Evolutionary conservation across 2,329 filamentous ascomycete genomes (phyloP).

Genomic region (Moelleriella libera): DNA sequence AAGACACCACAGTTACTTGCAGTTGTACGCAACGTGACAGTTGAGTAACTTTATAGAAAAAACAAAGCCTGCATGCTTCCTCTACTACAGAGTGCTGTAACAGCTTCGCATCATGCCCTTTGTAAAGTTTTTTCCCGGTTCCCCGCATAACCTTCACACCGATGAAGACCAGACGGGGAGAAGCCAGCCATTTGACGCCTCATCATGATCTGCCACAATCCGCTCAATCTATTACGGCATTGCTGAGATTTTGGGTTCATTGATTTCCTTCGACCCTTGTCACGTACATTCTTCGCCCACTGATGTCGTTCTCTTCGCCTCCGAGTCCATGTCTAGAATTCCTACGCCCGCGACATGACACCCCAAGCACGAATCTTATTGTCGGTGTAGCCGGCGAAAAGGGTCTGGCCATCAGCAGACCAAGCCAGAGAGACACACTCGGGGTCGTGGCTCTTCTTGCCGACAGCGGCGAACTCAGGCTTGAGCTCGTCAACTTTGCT

Average conservation of each 20-base stretch:
- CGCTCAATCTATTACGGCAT: slow-evolving; percentile 5
- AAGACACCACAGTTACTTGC: neutral
- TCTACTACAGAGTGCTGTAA: slow-evolving; percentile 21
- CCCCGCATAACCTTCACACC: slow-evolving; percentile 21
- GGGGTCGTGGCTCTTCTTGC: slow-evolving; percentile 98
- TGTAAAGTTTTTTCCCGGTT: slow-evolving; percentile 14
- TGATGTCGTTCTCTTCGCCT: neutral
- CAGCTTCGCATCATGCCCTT: slow-evolving; percentile 23
- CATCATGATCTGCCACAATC: slow-evolving; percentile 27
- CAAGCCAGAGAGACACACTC: slow-evolving; percentile 97
- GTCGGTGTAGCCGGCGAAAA: slow-evolving; percentile 99
- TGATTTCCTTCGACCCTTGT: neutral
- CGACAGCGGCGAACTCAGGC: slow-evolving; percentile 92
- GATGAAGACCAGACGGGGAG: slow-evolving; percentile 29
- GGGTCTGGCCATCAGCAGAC: slow-evolving; percentile 95
- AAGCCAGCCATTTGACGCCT: slow-evolving; percentile 30
- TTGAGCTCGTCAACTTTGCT: slow-evolving; percentile 99
- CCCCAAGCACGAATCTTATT: slow-evolving; percentile 98
- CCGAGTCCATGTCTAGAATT: neutral
- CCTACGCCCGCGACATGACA: slow-evolving; percentile 86
- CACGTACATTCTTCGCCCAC: neutral
- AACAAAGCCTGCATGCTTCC: slow-evolving; percentile 24
- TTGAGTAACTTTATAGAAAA: slow-evolving; percentile 21
- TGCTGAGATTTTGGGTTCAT: neutral
- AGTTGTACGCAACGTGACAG: slow-evolving; percentile 6